Conservation (phyloP, 1,284 basidiomycete genomes). For the Limonomyces culmigenus region DNA sequence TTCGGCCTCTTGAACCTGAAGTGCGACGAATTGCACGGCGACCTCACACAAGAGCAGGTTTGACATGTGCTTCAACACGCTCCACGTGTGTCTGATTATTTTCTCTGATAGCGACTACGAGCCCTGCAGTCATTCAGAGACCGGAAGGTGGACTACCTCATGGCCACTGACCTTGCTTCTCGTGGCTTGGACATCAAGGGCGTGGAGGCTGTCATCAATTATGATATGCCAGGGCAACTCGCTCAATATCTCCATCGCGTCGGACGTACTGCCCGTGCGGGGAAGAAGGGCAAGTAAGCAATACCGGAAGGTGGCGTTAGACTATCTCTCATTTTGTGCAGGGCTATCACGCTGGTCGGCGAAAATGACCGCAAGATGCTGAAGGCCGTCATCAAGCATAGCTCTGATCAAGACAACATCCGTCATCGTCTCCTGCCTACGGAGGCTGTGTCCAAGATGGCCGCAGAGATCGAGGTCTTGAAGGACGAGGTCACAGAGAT, state of each 20-base stretch:
- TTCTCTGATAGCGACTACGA: conserved; percentile 82
- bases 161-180: conserved; percentile 97
- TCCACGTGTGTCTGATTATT: neutral
- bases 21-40: conserved; percentile 88
- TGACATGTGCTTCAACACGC: conserved; percentile 7
- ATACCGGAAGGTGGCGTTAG: no score
- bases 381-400: conserved; percentile 88
- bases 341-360: conserved; percentile 90
- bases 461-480: conserved; percentile 51
- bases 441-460: conserved; percentile 65
- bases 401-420: conserved; percentile 63
- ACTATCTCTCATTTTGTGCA: no score
- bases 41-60: conserved; percentile 87
- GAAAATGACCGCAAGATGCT: conserved; percentile 94
- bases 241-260: conserved; percentile 99
- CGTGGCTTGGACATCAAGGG: conserved; percentile 93
- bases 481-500: conserved; percentile 74
- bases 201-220: conserved; percentile 96
- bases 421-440: conserved; percentile 79
- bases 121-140: conserved; percentile 95
- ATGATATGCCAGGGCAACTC: conserved; percentile 94
- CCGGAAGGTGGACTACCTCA: conserved; percentile 80
- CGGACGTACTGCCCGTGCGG: conserved; percentile 92
- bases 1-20: conserved; percentile 83
- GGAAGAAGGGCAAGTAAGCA: conserved; percentile 89